A percentile compares a stretch with the other conserved stretches of the same genome.
These are phyloP conservation scores for Fraxinus albicans DNA, from an alignment of 305 asterid genomes.

Conservation along the genomic window DNA sequence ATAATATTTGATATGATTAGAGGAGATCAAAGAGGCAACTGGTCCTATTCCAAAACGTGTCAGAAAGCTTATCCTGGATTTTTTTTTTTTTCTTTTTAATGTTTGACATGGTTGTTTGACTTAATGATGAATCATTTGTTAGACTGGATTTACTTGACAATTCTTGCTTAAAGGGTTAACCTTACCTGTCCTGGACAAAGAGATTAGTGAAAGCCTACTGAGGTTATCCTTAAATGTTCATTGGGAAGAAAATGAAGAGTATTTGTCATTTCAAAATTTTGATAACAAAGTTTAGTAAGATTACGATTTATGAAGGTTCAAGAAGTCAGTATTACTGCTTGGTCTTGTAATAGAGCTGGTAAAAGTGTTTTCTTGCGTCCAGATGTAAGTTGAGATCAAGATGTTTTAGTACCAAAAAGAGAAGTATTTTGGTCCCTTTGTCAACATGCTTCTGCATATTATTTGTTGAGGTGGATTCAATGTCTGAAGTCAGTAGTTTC, in stretches of 20 bases:
- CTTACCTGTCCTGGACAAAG: no score
- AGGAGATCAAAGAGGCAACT: neutral
- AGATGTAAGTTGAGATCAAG: neutral
- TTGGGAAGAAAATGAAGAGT: no score
- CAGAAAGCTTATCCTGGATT: neutral
- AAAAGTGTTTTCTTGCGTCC: neutral
- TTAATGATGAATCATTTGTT: no score
- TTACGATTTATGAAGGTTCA: no score
- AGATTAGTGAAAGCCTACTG: no score
- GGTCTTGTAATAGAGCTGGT: neutral
- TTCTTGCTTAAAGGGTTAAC: no score
- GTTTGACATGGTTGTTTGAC: no score
- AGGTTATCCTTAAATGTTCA: no score
- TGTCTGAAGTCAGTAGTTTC: neutral
- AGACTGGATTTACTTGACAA: neutral
- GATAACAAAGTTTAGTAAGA: neutral
- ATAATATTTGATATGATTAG: no score
- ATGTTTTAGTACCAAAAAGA: no score
- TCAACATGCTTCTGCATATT: neutral
- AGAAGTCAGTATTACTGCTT: neutral
- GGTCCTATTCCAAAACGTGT: neutral
- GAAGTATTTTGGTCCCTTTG: neutral
- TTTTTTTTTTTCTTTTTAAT: neutral
- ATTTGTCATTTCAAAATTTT: no score
- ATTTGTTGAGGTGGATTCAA: neutral